Evolutionary conservation across 2,329 filamentous ascomycete genomes (phyloP), one percentile per base, ranked within the genome.

Genomic region (Kalaharituber pfeilii): DNA sequence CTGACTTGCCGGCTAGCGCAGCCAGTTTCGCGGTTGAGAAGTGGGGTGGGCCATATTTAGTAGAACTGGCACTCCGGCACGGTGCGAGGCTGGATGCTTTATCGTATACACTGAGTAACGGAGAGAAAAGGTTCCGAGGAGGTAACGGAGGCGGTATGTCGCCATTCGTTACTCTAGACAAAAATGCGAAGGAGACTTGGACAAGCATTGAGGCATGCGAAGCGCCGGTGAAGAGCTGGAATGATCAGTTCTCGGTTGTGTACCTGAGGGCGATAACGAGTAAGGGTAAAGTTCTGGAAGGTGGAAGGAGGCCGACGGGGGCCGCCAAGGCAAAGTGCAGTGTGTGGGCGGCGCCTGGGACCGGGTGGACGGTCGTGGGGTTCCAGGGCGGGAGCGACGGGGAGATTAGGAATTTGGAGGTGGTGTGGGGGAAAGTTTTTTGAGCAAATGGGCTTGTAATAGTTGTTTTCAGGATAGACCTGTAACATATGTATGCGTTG

Each of bases 201-300:
- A 36, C 30, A 64, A 65, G 0, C 77, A 80, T 60, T 77, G 77
- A 60, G 62, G 2, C 67, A 68, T 3, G 67, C 80, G 50, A 67
- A 66, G 0, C 69, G 79, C n/a, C 70, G 51, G 1, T 57, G 61
- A 1, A 66, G 66, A 70, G 70, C 68, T 1, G 60, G 64, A 25
- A 74, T 73, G 0, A 66, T 67, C 51, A 65, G 79, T 11, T 80
- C 76, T 65, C 68, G 28, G 72, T 72, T 61, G 78, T 80, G 62
- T 79, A 74, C 62, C 71, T 77, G 56, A 60, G 69, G 54, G 73
- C 75, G n/a, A 73, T 68, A 1, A 78, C 75, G 1, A 76, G 70
- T 59, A 53, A 66, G 0, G 75, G 75, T 1, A 68, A 70, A 22
- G 72, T 66, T 0, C 57, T 78, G 5, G 63, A 65, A 11, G 65